Evolutionary conservation across 495 filamentous ascomycete genomes (phyloP).

Genomic region (Cercophora sp.): DNA sequence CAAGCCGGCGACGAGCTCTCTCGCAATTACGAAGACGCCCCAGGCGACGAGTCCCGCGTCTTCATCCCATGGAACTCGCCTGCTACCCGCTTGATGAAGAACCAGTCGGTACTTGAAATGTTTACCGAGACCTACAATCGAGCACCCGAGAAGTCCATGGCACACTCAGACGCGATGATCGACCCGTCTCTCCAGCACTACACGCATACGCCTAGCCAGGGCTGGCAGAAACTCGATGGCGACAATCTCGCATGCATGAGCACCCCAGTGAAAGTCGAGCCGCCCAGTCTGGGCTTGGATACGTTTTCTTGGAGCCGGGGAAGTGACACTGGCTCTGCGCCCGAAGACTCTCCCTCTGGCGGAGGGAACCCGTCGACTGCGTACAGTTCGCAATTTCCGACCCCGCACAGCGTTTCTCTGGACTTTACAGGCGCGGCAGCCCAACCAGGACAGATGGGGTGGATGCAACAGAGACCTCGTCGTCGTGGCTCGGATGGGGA

Average conservation of each 20-base stretch:
- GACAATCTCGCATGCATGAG: background rate
- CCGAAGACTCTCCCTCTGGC: conserved; percentile 11
- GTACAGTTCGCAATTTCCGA: conserved; percentile 5
- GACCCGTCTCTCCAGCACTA: conserved; percentile 19
- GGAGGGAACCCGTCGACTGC: conserved; percentile 3
- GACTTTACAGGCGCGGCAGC: conserved; percentile 1
- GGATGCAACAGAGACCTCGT: background rate
- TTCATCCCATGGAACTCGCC: conserved; percentile 35
- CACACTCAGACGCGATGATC: conserved; percentile 4
- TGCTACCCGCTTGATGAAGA: conserved; percentile 25
- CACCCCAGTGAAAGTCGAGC: conserved; percentile 9
- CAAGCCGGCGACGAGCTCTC: conserved; percentile 21
- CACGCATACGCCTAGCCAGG: background rate
- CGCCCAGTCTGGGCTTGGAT: conserved; percentile 3
- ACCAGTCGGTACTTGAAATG: conserved; percentile 23
- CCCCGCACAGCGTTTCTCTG: background rate
- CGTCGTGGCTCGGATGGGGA: conserved; percentile 14
- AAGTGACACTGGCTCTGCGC: conserved; percentile 3
- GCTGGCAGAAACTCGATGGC: background rate
- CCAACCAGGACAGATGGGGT: background rate
- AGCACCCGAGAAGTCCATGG: conserved; percentile 2
- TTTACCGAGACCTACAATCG: conserved; percentile 29
- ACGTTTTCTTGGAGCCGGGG: background rate
- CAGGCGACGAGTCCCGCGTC: conserved; percentile 12
- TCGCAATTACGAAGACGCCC: conserved; percentile 6